Evolutionary conservation across 192 early-diverging fungal species (phyloP).

Genomic region (Coemansia furcata): DNA sequence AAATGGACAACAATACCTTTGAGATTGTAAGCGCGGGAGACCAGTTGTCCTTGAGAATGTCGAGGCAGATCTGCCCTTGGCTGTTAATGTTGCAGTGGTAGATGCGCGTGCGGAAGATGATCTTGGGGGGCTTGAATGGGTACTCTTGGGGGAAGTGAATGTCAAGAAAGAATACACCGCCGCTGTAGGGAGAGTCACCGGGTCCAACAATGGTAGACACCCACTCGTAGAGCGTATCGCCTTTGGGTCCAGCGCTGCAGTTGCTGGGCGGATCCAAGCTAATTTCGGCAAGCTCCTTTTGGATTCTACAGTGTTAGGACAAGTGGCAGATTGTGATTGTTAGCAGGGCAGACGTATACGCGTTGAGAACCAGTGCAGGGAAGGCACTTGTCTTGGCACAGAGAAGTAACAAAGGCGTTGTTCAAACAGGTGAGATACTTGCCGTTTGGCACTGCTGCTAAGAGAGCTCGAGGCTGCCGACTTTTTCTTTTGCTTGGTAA

Average conservation of each 20-base stretch:
- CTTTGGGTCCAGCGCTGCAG: conserved; percentile 94
- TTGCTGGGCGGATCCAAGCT: conserved; percentile 94
- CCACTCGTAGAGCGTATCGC: conserved; percentile 91
- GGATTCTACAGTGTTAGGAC: conserved; percentile 63
- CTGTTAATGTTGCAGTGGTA: conserved; percentile 99
- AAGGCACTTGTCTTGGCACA: not conserved
- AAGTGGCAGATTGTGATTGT: not conserved
- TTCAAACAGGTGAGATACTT: conserved; percentile 15
- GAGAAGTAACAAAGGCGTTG: not conserved
- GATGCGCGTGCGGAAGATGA: conserved; percentile 93
- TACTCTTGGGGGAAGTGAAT: conserved; percentile 99
- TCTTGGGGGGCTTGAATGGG: conserved; percentile 98
- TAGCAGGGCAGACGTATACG: not conserved
- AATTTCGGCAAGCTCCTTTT: conserved; percentile 97
- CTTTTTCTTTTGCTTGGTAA: conserved; percentile 32
- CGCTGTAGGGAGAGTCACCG: conserved; percentile 86
- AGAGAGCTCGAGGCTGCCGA: conserved; percentile 39
- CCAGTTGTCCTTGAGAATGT: conserved; percentile 99
- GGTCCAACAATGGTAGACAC: conserved; percentile 99
- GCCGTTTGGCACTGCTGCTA: conserved; percentile 65
- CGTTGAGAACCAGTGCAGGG: not conserved
- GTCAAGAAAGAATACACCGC: conserved; percentile 94
- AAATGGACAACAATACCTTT: conserved; percentile 96
- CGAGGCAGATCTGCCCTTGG: conserved; percentile 96
- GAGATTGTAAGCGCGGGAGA: conserved; percentile 97